A percentile compares a stretch with the other conserved stretches of the same genome.
phyloP scores from a whole-genome alignment of 83 land plant species.

The Diphasiastrum complanatum region DNA sequence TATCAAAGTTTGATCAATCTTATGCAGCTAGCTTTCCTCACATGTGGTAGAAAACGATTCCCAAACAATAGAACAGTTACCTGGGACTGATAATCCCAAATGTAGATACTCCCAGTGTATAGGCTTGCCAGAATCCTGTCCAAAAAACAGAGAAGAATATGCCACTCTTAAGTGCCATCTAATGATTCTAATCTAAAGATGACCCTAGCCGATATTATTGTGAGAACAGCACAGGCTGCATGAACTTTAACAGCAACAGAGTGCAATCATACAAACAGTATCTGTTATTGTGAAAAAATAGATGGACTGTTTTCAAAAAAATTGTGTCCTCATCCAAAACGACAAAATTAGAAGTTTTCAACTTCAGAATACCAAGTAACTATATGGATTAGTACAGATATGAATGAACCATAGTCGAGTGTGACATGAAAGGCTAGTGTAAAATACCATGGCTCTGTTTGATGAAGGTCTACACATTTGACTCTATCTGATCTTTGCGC shows the following conservation, averaged over 20 bases:
- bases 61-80: slow-evolving; percentile 39
- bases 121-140: slow-evolving; percentile 41
- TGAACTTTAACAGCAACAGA: neutral
- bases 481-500: slow-evolving; percentile 85
- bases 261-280: too few species aligned
- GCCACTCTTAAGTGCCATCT: too few species aligned
- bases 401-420: neutral
- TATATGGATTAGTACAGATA: neutral
- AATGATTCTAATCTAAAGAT: neutral
- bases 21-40: neutral
- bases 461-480: slow-evolving; percentile 88
- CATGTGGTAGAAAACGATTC: neutral
- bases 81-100: slow-evolving; percentile 84
- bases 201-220: neutral
- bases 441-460: slow-evolving; percentile 83
- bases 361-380: too few species aligned
- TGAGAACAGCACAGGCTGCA: neutral
- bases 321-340: too few species aligned
- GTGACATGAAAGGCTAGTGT: neutral
- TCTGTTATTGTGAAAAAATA: too few species aligned
- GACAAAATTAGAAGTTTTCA: too few species aligned
- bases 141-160: neutral
- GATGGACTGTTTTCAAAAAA: too few species aligned
- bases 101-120: slow-evolving; percentile 45
- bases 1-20: too few species aligned